phyloP scores from a whole-genome alignment of 2,329 filamentous ascomycete genomes.

The Alternaria burnsii region DNA sequence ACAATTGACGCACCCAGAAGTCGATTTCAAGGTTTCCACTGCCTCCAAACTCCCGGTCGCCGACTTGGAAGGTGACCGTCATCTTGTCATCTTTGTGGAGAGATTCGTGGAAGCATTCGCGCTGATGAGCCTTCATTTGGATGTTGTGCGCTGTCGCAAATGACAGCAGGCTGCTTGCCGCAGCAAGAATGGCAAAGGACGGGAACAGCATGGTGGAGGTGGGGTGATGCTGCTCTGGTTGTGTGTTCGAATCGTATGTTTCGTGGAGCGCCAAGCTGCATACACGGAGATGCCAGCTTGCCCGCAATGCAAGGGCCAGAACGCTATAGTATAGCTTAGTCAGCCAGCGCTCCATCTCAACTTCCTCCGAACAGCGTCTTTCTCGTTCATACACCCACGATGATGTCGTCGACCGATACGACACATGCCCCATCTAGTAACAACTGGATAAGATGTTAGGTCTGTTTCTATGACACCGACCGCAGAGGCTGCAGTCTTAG shows the following conservation, averaged over 20 bases:
- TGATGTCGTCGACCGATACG: background rate
- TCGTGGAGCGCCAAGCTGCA: slow-evolving; percentile 20
- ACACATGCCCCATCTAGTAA: background rate
- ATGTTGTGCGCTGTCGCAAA: slow-evolving; percentile 88
- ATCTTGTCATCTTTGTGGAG: slow-evolving; percentile 96
- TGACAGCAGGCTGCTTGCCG: slow-evolving; percentile 66
- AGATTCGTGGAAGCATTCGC: slow-evolving; percentile 96
- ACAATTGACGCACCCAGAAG: slow-evolving; percentile 78
- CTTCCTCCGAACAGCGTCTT: background rate
- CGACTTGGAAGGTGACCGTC: slow-evolving; percentile 98
- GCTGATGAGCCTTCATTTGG: slow-evolving; percentile 87
- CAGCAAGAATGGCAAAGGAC: slow-evolving; percentile 50
- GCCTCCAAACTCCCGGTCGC: slow-evolving; percentile 93
- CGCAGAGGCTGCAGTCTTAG: background rate
- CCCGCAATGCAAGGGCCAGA: slow-evolving; percentile 33
- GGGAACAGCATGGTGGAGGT: slow-evolving; percentile 46
- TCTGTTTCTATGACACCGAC: background rate
- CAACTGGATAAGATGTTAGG: no score
- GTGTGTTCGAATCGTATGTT: slow-evolving; percentile 17
- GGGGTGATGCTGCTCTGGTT: slow-evolving; percentile 21
- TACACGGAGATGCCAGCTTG: slow-evolving; percentile 45
- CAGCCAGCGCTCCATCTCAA: slow-evolving; percentile 3
- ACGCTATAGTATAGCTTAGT: slow-evolving; percentile 9
- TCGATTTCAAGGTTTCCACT: slow-evolving; percentile 96
- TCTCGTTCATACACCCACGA: background rate